A percentile compares a stretch with the other conserved stretches of the same genome.
These are phyloP conservation scores for Hydrangea macrophylla DNA, from an alignment of 148 eudicot species.

Conservation along the genomic window DNA sequence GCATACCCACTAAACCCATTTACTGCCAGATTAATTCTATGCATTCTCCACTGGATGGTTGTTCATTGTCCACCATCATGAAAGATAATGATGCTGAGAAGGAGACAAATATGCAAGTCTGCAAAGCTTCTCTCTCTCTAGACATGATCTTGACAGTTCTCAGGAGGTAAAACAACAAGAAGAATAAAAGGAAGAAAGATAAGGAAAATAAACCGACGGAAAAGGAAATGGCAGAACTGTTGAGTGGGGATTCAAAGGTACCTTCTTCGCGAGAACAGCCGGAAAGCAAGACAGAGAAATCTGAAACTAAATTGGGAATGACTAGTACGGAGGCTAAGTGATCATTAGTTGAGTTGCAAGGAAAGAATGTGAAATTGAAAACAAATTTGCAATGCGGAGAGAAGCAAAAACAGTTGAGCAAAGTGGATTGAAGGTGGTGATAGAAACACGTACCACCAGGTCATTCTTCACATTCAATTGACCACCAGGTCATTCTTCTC, in stretches of 20 bases:
- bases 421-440: conserved; percentile 26
- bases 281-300: conserved; percentile 18
- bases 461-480: conserved; percentile 26
- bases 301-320: conserved; percentile 8
- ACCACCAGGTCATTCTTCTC: conserved; percentile 44
- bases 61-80: conserved; percentile 25
- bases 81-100: conserved; percentile 28
- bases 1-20: no score
- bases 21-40: no score
- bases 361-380: conserved; percentile 13
- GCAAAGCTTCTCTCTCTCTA: conserved; percentile 23
- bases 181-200: conserved; percentile 47
- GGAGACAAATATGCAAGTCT: conserved; percentile 24
- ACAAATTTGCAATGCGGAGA: conserved; percentile 9
- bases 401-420: conserved; percentile 23
- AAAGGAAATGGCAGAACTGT: conserved; percentile 58
- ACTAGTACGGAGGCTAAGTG: conserved; percentile 16
- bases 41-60: conserved; percentile 25
- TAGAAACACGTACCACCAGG: no score
- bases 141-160: conserved; percentile 27
- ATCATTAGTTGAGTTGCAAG: background rate
- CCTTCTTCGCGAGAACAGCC: conserved; percentile 12
- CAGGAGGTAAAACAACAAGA: conserved; percentile 28
- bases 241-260: conserved; percentile 22
- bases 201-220: conserved; percentile 74